phyloP scores from a whole-genome alignment of 805 yeast species.

The Teunomyces stri region DNA sequence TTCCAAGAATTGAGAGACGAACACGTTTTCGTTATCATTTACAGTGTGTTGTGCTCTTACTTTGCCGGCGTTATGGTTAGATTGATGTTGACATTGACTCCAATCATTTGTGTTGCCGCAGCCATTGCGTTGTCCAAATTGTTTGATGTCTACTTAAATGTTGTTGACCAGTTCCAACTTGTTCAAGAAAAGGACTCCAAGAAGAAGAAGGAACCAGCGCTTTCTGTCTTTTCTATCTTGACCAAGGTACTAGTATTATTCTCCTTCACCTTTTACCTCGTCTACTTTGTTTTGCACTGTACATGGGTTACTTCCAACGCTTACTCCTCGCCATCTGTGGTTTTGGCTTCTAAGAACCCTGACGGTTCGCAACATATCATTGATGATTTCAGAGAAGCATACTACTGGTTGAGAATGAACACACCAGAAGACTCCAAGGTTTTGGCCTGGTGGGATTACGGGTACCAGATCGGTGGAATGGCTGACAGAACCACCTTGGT shows the following conservation, averaged over 20 bases:
- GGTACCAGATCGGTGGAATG: constrained; percentile 99
- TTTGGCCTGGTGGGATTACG: constrained; percentile 99
- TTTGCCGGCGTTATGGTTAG: constrained; percentile 99
- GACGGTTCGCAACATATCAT: constrained; percentile 85
- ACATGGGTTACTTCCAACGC: constrained; percentile 97
- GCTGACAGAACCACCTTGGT: constrained; percentile 98
- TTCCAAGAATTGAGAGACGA: constrained; percentile 89
- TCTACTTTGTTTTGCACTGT: constrained; percentile 86
- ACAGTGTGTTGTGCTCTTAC: constrained; percentile 90
- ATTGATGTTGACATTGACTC: constrained; percentile 94
- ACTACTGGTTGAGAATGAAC: constrained; percentile 98
- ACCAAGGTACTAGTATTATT: constrained; percentile 63
- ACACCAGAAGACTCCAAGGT: constrained; percentile 94
- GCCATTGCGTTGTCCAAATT: constrained; percentile 85
- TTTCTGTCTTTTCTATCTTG: constrained; percentile 35
- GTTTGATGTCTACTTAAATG: constrained; percentile 76
- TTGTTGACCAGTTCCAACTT: constrained; percentile 40
- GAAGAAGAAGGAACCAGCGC: constrained; percentile 10
- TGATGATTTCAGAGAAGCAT: constrained; percentile 98
- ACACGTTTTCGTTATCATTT: constrained; percentile 88
- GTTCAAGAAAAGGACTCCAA: constrained; percentile 9
- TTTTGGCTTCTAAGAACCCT: constrained; percentile 74
- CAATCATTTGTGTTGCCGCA: constrained; percentile 89
- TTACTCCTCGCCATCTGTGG: constrained; percentile 97
- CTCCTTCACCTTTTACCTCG: constrained; percentile 71